These are phyloP conservation scores for Lactarius hatsudake DNA, from an alignment of 768 basidiomycete genomes.

Conservation along the genomic window DNA sequence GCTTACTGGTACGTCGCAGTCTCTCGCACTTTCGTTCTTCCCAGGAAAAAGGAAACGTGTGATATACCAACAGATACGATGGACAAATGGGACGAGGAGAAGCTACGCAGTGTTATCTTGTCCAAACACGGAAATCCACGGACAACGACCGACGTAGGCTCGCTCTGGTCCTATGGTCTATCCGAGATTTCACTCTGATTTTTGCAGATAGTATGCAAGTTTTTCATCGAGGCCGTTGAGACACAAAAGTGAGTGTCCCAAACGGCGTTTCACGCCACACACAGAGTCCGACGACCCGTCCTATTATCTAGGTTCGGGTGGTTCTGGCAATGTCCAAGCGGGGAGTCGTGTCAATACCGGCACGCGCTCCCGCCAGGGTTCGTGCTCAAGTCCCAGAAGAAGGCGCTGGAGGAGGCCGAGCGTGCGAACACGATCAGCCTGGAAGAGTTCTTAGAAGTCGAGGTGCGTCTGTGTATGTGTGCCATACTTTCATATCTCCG, in stretches of 20 bases:
- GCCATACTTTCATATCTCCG: neutral
- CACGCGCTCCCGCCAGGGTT: slow-evolving; percentile 97
- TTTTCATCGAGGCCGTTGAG: slow-evolving; percentile 96
- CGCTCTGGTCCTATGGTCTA: slow-evolving; percentile 4
- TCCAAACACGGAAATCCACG: slow-evolving; percentile 88
- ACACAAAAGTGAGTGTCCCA: slow-evolving; percentile 58
- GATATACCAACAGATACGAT: slow-evolving; percentile 71
- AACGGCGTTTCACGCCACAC: neutral
- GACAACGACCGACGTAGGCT: slow-evolving; percentile 85
- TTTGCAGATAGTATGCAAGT: slow-evolving; percentile 91
- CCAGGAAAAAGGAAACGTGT: neutral
- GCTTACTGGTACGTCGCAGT: slow-evolving; percentile 51
- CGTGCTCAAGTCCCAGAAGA: slow-evolving; percentile 90
- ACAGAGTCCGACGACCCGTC: neutral
- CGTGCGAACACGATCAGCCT: slow-evolving; percentile 87
- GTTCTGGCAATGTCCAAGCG: slow-evolving; percentile 96
- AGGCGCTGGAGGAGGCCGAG: slow-evolving; percentile 86
- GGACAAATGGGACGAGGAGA: slow-evolving; percentile 97
- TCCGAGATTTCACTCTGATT: slow-evolving; percentile 8
- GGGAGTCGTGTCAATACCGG: slow-evolving; percentile 86
- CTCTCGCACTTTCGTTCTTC: neutral
- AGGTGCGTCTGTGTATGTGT: slow-evolving; percentile 50
- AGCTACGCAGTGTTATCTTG: slow-evolving; percentile 81
- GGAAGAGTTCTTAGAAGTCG: slow-evolving; percentile 97
- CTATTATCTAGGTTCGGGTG: slow-evolving; percentile 64